phyloP scores from a whole-genome alignment of 345 rosid genomes.

The Salix dunnii region DNA sequence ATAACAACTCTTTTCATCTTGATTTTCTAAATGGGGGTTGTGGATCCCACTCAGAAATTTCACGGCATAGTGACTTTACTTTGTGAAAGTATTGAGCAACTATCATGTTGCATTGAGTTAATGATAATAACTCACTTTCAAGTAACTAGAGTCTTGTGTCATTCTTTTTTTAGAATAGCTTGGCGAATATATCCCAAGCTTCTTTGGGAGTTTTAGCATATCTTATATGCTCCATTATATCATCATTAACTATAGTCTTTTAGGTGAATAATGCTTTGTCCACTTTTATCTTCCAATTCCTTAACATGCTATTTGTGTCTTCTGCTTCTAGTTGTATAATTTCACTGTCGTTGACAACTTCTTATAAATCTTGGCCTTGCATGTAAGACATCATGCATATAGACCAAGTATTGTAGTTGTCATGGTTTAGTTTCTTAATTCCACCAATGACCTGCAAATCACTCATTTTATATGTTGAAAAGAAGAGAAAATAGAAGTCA shows the following conservation, averaged over 20 bases:
- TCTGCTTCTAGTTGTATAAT: not conserved
- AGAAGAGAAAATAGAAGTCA: too few relatives aligned
- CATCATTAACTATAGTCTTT: not conserved
- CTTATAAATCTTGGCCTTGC: too few relatives aligned
- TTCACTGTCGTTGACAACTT: not conserved
- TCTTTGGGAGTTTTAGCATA: not conserved
- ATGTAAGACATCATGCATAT: too few relatives aligned
- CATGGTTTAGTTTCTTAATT: not conserved
- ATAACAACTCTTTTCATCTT: constrained; percentile 4
- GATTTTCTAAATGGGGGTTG: not conserved
- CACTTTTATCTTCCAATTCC: not conserved
- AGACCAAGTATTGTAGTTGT: too few relatives aligned
- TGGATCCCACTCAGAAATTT: not conserved
- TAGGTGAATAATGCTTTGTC: not conserved
- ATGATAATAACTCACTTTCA: not conserved
- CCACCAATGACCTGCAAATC: not conserved
- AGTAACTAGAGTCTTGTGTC: not conserved
- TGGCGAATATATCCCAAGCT: not conserved
- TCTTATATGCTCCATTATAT: not conserved
- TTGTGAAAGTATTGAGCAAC: not conserved
- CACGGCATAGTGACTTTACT: not conserved
- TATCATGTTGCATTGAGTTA: not conserved
- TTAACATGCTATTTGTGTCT: not conserved
- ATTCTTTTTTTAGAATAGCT: not conserved
- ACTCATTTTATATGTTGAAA: not conserved